Conservation (phyloP, 495 filamentous ascomycete species). For the Hyphodiscus hymeniophilus region DNA sequence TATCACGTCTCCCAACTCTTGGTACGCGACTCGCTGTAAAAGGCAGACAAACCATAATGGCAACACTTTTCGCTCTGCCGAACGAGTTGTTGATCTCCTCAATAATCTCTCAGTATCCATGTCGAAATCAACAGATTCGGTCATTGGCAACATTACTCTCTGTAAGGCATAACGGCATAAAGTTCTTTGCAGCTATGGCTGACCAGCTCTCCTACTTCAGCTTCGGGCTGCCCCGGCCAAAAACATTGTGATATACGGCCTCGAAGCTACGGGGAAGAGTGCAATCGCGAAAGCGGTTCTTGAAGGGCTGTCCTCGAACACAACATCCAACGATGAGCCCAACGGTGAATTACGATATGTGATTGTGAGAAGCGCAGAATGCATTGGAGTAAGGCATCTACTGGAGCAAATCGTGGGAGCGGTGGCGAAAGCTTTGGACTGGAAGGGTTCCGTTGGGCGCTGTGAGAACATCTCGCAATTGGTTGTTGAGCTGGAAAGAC, state of each 20-base stretch:
- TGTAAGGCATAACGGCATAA: too few relatives aligned
- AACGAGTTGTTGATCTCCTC: conserved; percentile 43
- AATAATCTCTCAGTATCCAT: conserved; percentile 44
- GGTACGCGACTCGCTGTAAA: conserved; percentile 7
- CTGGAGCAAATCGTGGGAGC: conserved; percentile 56
- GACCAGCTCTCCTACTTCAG: neutral
- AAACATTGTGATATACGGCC: conserved; percentile 72
- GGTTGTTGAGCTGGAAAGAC: conserved; percentile 54
- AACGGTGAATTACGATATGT: conserved; percentile 45
- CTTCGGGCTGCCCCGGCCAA: conserved; percentile 32
- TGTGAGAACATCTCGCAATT: conserved; percentile 75
- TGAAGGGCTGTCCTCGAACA: conserved; percentile 27
- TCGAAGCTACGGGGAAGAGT: conserved; percentile 89
- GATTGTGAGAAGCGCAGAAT: conserved; percentile 73
- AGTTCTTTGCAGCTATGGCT: neutral
- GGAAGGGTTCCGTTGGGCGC: conserved; percentile 31
- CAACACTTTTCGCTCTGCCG: conserved; percentile 35
- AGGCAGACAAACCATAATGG: neutral
- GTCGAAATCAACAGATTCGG: conserved; percentile 54
- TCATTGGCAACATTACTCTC: conserved; percentile 54
- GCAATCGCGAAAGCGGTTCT: conserved; percentile 59
- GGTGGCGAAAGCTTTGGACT: conserved; percentile 43
- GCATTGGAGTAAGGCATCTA: conserved; percentile 82
- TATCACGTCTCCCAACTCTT: too few relatives aligned
- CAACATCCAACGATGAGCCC: neutral